These are phyloP conservation scores for Fraxinus americana DNA, from an alignment of 257 asterid genomes.

Conservation along the genomic window DNA sequence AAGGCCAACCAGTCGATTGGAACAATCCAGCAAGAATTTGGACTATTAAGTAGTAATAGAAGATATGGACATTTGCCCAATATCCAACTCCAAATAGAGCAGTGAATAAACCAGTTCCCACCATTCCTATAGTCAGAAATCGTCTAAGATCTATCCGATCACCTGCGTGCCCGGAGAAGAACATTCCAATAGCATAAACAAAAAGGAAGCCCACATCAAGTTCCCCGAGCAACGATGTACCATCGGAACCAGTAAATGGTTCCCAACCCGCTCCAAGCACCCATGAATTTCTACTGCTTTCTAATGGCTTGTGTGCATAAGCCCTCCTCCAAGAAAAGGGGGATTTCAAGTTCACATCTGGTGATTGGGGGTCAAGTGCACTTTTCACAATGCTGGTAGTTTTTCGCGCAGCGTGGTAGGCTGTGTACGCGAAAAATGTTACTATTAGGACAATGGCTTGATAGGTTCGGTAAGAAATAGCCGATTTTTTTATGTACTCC, in stretches of 20 bases:
- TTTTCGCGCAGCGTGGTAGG: slow-evolving; percentile 89
- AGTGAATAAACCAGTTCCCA: slow-evolving; percentile 95
- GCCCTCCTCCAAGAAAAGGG: slow-evolving; percentile 50
- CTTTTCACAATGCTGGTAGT: slow-evolving; percentile 91
- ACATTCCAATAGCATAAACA: slow-evolving; percentile 87
- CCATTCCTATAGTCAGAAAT: slow-evolving; percentile 85
- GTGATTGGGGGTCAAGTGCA: slow-evolving; percentile 91
- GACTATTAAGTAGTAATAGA: slow-evolving; percentile 68
- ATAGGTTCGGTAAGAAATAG: slow-evolving; percentile 72
- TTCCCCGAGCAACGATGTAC: slow-evolving; percentile 84
- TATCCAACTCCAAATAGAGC: slow-evolving; percentile 86
- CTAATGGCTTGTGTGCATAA: slow-evolving; percentile 40
- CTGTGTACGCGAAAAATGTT: slow-evolving; percentile 78
- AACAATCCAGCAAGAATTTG: slow-evolving; percentile 96
- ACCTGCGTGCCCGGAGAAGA: slow-evolving; percentile 87
- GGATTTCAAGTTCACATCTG: slow-evolving; percentile 36
- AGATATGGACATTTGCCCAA: slow-evolving; percentile 73
- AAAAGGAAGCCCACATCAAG: slow-evolving; percentile 93
- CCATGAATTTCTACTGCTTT: slow-evolving; percentile 32
- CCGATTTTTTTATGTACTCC: slow-evolving; percentile 54
- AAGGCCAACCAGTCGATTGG: slow-evolving; percentile 99
- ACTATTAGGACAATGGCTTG: slow-evolving; percentile 76
- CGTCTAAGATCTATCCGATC: slow-evolving; percentile 85
- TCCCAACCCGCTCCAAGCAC: slow-evolving; percentile 77
- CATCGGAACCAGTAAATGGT: slow-evolving; percentile 74